Conservation (phyloP, 345 rosid genomes). For the Rhodamnia rubescens region DNA sequence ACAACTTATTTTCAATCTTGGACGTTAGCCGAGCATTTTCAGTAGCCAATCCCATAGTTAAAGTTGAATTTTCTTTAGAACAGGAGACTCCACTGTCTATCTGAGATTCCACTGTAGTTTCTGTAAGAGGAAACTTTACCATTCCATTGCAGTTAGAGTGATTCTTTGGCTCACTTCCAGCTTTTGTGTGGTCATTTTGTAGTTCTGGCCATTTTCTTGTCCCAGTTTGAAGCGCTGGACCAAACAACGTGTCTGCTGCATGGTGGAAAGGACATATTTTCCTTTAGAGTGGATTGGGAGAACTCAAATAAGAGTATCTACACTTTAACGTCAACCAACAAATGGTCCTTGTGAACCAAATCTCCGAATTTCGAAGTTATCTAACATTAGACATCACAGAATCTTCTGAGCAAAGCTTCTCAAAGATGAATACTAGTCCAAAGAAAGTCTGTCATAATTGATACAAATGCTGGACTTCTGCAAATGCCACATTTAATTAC, state of each 20-base stretch:
- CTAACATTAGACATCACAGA: not conserved
- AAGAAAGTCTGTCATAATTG: not conserved
- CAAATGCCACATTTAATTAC: not conserved
- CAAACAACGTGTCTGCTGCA: slow-evolving; percentile 19
- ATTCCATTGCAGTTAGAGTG: slow-evolving; percentile 2
- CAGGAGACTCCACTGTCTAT: not conserved
- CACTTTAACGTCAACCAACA: not conserved
- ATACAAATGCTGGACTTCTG: not conserved
- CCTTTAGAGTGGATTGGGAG: not conserved
- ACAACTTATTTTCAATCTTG: not conserved
- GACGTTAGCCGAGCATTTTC: not conserved
- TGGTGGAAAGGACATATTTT: not conserved
- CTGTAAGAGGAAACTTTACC: not conserved
- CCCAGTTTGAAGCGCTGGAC: slow-evolving; percentile 9
- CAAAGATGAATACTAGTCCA: not conserved
- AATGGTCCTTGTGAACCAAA: not conserved
- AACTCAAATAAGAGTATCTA: not conserved
- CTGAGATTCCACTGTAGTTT: not conserved
- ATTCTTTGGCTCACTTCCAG: slow-evolving; percentile 5
- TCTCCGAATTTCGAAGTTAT: not conserved
- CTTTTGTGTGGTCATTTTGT: not conserved
- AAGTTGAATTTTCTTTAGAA: not conserved
- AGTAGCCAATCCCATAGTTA: not conserved
- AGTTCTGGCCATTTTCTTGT: slow-evolving; percentile 5
- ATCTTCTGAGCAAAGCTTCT: not conserved